Percentiles rank a stretch among this genome's conserved stretches.
phyloP scores from a whole-genome alignment of 2,329 filamentous ascomycete species.

The Fusarium neocosmosporiellum region DNA sequence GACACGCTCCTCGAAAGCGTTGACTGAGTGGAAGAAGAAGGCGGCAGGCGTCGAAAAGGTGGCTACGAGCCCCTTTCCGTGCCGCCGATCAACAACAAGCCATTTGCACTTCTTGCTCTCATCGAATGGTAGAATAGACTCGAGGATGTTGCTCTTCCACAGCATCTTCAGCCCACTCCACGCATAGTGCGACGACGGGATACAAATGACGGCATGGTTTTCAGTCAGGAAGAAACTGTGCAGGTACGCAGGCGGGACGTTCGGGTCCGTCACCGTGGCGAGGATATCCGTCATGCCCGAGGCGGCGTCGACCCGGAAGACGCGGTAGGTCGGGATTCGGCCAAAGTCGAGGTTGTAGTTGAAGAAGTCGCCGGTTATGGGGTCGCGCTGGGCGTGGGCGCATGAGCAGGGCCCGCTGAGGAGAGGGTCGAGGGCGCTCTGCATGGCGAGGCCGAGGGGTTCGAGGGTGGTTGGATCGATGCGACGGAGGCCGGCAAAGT shows the following conservation, averaged over 20 bases:
- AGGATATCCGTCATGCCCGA: slow-evolving; percentile 77
- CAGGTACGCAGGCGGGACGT: slow-evolving; percentile 74
- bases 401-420: slow-evolving; percentile 75
- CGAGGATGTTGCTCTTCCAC: slow-evolving; percentile 74
- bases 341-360: slow-evolving; percentile 84
- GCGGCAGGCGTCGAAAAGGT: slow-evolving; percentile 74
- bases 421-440: slow-evolving; percentile 72
- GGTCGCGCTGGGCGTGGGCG: slow-evolving; percentile 79
- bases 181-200: slow-evolving; percentile 74
- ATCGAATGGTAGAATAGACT: slow-evolving; percentile 75
- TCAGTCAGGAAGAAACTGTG: slow-evolving; percentile 83
- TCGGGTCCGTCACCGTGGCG: slow-evolving; percentile 68
- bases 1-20: slow-evolving; percentile 74
- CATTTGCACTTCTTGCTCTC: slow-evolving; percentile 68
- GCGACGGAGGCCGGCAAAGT: slow-evolving; percentile 66
- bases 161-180: slow-evolving; percentile 69
- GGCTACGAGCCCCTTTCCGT: slow-evolving; percentile 72
- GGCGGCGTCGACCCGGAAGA: slow-evolving; percentile 73
- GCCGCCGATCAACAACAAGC: slow-evolving; percentile 78
- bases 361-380: slow-evolving; percentile 78
- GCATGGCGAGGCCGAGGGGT: slow-evolving; percentile 72
- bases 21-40: slow-evolving; percentile 85
- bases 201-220: slow-evolving; percentile 77
- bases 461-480: slow-evolving; percentile 79
- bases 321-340: slow-evolving; percentile 67